Evolutionary conservation across 257 asterid species (phyloP).

Genomic region (Ilex aquifolium): DNA sequence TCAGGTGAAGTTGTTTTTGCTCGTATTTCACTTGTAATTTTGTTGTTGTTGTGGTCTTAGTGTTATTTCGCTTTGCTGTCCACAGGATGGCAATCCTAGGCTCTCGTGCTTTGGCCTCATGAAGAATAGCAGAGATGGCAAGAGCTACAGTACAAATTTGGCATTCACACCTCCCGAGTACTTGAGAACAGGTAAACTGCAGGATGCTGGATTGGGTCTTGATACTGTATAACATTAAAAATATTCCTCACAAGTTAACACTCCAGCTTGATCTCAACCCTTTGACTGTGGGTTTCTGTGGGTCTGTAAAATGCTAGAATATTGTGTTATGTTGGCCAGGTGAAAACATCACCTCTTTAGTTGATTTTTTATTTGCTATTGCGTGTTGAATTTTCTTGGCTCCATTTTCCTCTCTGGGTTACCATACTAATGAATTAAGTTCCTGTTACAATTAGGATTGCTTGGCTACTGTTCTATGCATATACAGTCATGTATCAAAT

Average conservation of each 20-base stretch:
- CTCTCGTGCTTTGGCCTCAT: slow-evolving; percentile 60
- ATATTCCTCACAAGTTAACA: background rate
- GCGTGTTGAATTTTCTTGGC: background rate
- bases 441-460: too few relatives aligned
- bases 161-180: slow-evolving; percentile 72
- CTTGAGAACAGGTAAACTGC: slow-evolving; percentile 46
- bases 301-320: background rate
- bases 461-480: too few relatives aligned
- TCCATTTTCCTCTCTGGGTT: too few relatives aligned
- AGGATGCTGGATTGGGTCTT: background rate
- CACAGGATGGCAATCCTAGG: slow-evolving; percentile 58
- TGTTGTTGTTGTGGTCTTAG: background rate
- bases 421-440: too few relatives aligned
- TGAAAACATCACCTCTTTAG: background rate
- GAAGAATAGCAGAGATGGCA: slow-evolving; percentile 66
- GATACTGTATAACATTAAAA: background rate
- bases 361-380: background rate
- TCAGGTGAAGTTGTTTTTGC: slow-evolving; percentile 27
- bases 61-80: background rate
- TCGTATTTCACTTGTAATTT: background rate
- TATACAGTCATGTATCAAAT: too few relatives aligned
- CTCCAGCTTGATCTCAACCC: background rate
- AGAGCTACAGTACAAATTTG: slow-evolving; percentile 62
- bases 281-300: background rate
- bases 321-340: too few relatives aligned